A percentile compares a stretch with the other conserved stretches of the same genome.
These are phyloP conservation scores for Guyanaporus albipodus DNA, from an alignment of 768 basidiomycete genomes.

Conservation along the genomic window DNA sequence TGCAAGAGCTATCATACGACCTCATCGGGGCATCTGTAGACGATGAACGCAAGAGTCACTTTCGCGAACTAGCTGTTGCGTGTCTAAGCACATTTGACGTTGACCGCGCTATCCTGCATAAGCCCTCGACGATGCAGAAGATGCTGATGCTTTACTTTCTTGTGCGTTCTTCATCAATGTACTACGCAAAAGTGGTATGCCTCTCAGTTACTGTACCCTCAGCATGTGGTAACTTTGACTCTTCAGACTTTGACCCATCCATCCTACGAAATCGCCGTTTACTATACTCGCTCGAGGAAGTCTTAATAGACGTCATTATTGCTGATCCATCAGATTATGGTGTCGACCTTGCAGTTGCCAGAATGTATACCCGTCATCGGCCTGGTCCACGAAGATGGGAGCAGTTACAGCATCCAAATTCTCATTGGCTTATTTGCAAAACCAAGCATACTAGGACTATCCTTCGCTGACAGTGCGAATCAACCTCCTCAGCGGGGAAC, in stretches of 20 bases:
- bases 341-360: not conserved
- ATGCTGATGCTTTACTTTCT: conserved; percentile 28
- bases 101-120: not conserved
- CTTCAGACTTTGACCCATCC: not conserved
- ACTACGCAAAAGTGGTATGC: not conserved
- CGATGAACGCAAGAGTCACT: not conserved
- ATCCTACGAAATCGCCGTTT: not conserved
- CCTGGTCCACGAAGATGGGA: not conserved
- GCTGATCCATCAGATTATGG: not conserved
- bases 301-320: not conserved
- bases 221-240: not conserved
- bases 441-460: not conserved
- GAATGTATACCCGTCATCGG: not conserved
- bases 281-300: not conserved
- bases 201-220: not conserved
- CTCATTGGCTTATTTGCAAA: not conserved
- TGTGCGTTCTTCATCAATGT: conserved; percentile 31
- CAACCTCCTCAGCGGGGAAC: not conserved
- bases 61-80: conserved; percentile 17
- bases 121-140: conserved; percentile 19
- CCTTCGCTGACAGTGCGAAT: not conserved
- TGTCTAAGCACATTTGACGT: conserved; percentile 30
- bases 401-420: not conserved
- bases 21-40: not conserved
- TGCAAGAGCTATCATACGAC: conserved; percentile 25